Evolutionary conservation across 2,329 filamentous ascomycete species (phyloP).

Genomic region (Xylaria digitata): DNA sequence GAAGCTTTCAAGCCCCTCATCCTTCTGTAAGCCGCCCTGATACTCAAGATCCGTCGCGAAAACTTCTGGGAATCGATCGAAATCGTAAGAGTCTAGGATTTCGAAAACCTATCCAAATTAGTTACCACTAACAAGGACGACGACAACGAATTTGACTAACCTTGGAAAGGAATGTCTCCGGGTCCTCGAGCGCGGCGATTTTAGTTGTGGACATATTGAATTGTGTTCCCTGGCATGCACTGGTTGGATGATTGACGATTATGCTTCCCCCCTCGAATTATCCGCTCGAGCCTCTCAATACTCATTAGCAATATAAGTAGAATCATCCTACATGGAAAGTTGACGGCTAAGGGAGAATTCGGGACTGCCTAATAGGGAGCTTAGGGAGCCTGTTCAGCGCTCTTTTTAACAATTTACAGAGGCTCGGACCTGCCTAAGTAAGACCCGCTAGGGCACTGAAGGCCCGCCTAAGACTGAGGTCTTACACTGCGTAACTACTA

Average conservation of each 20-base stretch:
- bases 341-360: neutral
- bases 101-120: slow-evolving; percentile 17
- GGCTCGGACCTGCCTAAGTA: slow-evolving; percentile 26
- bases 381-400: slow-evolving; percentile 13
- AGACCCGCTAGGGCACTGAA: neutral
- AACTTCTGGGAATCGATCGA: slow-evolving; percentile 21
- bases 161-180: slow-evolving; percentile 20
- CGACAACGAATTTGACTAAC: neutral
- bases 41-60: slow-evolving; percentile 18
- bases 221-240: neutral
- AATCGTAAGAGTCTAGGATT: slow-evolving; percentile 24
- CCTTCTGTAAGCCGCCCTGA: slow-evolving; percentile 22
- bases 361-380: slow-evolving; percentile 22
- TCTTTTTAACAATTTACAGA: slow-evolving; percentile 7
- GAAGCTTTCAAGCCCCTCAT: slow-evolving; percentile 20
- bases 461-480: neutral
- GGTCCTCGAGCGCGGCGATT: slow-evolving; percentile 12
- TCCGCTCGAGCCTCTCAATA: neutral
- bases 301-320: slow-evolving; percentile 13
- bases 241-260: too few relatives aligned
- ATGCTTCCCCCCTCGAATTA: too few relatives aligned
- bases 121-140: neutral
- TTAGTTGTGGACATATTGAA: slow-evolving; percentile 13
- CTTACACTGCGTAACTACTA: slow-evolving; percentile 4
- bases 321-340: neutral